Percentiles rank a stretch among this genome's conserved stretches.
These are phyloP conservation scores for Tritrichomonas foetus DNA, from an alignment of 208 protist species.

Conservation along the genomic window DNA sequence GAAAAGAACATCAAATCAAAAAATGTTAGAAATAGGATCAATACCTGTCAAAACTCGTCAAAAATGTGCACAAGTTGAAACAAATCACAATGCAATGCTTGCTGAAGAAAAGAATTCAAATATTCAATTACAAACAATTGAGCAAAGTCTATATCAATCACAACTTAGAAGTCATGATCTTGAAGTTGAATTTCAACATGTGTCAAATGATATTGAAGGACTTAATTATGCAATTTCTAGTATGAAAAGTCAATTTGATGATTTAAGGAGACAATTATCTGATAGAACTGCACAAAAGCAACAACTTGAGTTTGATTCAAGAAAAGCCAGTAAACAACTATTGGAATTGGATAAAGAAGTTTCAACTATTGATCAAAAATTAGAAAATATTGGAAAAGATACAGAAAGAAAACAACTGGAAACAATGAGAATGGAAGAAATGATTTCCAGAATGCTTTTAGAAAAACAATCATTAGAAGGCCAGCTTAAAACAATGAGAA, in stretches of 20 bases:
- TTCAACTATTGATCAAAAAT: background rate
- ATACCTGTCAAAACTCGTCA: background rate
- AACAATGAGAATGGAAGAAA: background rate
- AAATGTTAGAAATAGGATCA: constrained; percentile 35
- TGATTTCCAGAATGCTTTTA: background rate
- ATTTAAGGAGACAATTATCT: background rate
- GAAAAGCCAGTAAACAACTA: background rate
- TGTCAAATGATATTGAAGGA: constrained; percentile 2
- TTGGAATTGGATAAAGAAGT: background rate
- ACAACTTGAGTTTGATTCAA: background rate
- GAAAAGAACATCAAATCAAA: background rate
- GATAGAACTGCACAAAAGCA: background rate
- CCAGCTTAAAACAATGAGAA: background rate
- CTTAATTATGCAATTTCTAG: background rate
- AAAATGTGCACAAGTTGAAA: background rate
- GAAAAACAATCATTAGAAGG: background rate
- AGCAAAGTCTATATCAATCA: background rate
- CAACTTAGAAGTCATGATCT: background rate
- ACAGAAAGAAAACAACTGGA: constrained; percentile 3
- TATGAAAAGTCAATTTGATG: background rate
- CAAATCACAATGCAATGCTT: background rate
- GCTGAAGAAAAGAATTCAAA: background rate
- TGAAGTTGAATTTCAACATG: constrained; percentile 7
- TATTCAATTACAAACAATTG: background rate
- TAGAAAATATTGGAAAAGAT: constrained; percentile 29